Evolutionary conservation across 78 protist genomes (phyloP).

Genomic region (Protostelium mycophagum): DNA sequence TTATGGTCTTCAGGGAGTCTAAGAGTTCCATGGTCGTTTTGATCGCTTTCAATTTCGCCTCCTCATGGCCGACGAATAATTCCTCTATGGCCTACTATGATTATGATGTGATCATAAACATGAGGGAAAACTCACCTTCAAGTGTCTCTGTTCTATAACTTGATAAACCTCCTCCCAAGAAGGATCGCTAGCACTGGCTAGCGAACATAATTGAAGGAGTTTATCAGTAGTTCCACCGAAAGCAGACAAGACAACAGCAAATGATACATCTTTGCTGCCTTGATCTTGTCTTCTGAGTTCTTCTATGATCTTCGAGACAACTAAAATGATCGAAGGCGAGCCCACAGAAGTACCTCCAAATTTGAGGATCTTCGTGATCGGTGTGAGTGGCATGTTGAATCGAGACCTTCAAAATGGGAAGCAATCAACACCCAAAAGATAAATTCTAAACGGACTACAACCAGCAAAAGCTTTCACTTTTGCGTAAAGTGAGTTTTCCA

Average conservation of each 20-base stretch:
- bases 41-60: neutral
- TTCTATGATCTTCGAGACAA: neutral
- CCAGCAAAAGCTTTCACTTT: too few species aligned
- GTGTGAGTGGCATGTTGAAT: neutral
- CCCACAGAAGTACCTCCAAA: conserved; percentile 3
- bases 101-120: too few species aligned
- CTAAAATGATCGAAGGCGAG: neutral
- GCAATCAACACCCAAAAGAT: too few species aligned
- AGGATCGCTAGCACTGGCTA: neutral
- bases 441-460: too few species aligned
- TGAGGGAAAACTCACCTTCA: too few species aligned
- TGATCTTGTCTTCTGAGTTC: neutral
- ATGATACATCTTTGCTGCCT: neutral
- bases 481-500: too few species aligned
- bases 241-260: neutral
- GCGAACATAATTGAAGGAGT: neutral
- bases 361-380: neutral
- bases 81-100: neutral
- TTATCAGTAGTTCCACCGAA: neutral
- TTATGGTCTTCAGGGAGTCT: neutral
- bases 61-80: neutral
- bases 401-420: too few species aligned
- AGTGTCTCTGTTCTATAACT: neutral
- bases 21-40: neutral
- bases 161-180: neutral